Evolutionary conservation across 805 yeast species (phyloP).

Genomic region (Metschnikowia reukaufii): DNA sequence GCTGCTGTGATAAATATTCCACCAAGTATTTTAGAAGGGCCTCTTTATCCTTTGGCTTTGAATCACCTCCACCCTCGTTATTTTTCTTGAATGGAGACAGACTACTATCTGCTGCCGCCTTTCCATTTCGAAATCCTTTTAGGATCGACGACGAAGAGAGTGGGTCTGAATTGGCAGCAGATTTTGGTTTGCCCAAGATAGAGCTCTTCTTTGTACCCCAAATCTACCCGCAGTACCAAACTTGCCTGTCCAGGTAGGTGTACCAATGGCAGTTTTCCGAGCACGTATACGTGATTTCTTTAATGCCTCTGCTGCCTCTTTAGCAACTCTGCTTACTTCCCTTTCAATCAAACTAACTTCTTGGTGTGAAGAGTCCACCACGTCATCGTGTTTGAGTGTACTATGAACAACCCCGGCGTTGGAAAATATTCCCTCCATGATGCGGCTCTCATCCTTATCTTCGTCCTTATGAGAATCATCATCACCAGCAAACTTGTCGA

Average conservation of each 20-base stretch:
- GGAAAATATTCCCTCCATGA: slow-evolving; percentile 76
- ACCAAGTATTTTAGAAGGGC: slow-evolving; percentile 38
- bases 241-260: slow-evolving; percentile 96
- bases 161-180: slow-evolving; percentile 8
- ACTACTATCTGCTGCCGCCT: slow-evolving; percentile 22
- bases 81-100: neutral
- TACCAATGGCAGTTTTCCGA: slow-evolving; percentile 54
- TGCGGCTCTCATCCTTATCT: slow-evolving; percentile 49
- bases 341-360: slow-evolving; percentile 56
- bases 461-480: slow-evolving; percentile 30
- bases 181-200: neutral
- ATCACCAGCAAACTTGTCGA: slow-evolving; percentile 62
- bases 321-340: slow-evolving; percentile 62
- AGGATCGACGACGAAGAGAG: slow-evolving; percentile 52
- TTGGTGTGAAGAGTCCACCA: slow-evolving; percentile 56
- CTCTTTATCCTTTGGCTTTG: slow-evolving; percentile 4
- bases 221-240: slow-evolving; percentile 80
- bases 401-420: slow-evolving; percentile 65
- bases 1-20: slow-evolving; percentile 35
- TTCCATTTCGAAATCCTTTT: slow-evolving; percentile 45
- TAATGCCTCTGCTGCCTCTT: slow-evolving; percentile 54
- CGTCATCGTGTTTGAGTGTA: slow-evolving; percentile 74
- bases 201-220: slow-evolving; percentile 24
- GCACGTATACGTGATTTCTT: slow-evolving; percentile 60
- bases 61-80: slow-evolving; percentile 8